These are phyloP conservation scores for Xylaria sp. DNA, from an alignment of 2,329 filamentous ascomycete genomes.

Conservation along the genomic window DNA sequence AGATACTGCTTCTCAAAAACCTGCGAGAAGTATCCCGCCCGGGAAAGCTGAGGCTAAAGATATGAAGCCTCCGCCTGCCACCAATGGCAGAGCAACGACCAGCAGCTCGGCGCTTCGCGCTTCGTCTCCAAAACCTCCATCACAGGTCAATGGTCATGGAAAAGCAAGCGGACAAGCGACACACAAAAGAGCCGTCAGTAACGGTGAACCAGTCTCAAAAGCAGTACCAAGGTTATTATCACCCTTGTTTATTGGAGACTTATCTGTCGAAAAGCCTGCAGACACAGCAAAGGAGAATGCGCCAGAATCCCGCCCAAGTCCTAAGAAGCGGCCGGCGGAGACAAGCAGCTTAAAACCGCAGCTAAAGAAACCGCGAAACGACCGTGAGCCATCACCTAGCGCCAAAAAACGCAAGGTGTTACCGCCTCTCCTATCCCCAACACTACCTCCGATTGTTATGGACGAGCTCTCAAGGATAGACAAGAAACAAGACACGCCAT, in stretches of 20 bases:
- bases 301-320: slow-evolving; percentile 43
- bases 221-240: slow-evolving; percentile 65
- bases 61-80: slow-evolving; percentile 37
- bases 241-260: slow-evolving; percentile 54
- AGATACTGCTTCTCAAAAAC: slow-evolving; percentile 41
- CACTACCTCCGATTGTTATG: slow-evolving; percentile 64
- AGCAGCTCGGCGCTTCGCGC: slow-evolving; percentile 41
- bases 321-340: slow-evolving; percentile 51
- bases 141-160: slow-evolving; percentile 58
- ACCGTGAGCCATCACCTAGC: slow-evolving; percentile 46
- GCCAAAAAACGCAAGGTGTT: slow-evolving; percentile 56
- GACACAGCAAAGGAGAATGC: slow-evolving; percentile 42
- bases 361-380: slow-evolving; percentile 47
- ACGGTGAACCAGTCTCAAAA: slow-evolving; percentile 48
- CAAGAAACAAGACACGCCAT: slow-evolving; percentile 44
- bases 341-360: slow-evolving; percentile 44
- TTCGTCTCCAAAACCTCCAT: slow-evolving; percentile 53
- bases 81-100: slow-evolving; percentile 45
- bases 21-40: slow-evolving; percentile 18
- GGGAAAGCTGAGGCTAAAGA: slow-evolving; percentile 45
- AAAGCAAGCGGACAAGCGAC: slow-evolving; percentile 50
- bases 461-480: slow-evolving; percentile 56
- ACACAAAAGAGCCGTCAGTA: slow-evolving; percentile 54
- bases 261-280: slow-evolving; percentile 51
- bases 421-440: slow-evolving; percentile 66